phyloP scores from a whole-genome alignment of 306 rosid species.

The Begonia peltatifolia region DNA sequence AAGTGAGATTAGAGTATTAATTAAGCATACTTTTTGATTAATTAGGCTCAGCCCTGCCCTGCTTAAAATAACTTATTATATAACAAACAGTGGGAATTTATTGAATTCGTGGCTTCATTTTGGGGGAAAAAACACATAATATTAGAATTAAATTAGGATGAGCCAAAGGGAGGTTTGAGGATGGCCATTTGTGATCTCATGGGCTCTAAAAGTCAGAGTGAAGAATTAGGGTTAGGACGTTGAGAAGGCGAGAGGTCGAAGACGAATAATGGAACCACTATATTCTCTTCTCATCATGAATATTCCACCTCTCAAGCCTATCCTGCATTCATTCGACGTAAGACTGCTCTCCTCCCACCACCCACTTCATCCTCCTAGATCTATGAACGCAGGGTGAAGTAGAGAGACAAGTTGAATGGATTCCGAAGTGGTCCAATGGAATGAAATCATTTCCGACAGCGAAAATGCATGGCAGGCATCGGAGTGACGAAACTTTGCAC shows the following conservation, averaged over 20 bases:
- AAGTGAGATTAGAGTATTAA: no score
- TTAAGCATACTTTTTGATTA: no score
- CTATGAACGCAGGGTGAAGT: no score
- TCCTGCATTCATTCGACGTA: background rate
- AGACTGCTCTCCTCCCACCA: no score
- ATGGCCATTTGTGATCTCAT: constrained; percentile 12
- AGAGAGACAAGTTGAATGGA: no score
- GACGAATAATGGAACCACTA: background rate
- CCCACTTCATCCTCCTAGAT: no score
- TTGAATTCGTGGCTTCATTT: no score
- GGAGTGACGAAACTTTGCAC: background rate
- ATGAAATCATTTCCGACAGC: background rate
- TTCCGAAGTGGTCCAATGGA: background rate
- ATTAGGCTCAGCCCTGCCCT: no score
- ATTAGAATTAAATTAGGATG: no score
- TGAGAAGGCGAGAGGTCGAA: background rate
- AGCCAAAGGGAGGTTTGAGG: background rate
- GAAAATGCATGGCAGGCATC: background rate
- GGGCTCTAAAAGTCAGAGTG: constrained; percentile 12
- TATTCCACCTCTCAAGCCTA: background rate
- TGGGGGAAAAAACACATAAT: no score
- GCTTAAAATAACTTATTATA: no score
- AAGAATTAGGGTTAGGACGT: constrained; percentile 2
- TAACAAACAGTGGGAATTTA: no score
- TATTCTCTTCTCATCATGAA: background rate